Evolutionary conservation across 306 rosid species (phyloP), one percentile per base, ranked within the genome.

Genomic region (Trichosanthes truncata): DNA sequence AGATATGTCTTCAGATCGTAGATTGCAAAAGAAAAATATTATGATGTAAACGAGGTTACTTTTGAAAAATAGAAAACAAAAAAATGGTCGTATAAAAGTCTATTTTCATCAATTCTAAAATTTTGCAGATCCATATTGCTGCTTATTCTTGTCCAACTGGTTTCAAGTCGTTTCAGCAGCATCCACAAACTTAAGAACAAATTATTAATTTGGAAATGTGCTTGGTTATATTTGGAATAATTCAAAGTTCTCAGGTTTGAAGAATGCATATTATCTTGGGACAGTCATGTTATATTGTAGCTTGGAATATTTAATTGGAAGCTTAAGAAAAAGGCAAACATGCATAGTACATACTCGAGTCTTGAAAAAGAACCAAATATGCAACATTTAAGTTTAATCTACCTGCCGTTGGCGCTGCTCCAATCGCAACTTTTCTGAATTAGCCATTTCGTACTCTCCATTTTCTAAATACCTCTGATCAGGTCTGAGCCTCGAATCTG

Each of bases 401-500:
- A 96, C 99, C 97, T 93, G 99, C 21, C 99, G 99, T 82, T 96
- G 99, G 76, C 96, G 89, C 88, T 96, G 98, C 87, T 96, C 99
- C 73, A 96, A 85, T 63, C 99, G 89, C 85, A 93, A 81, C 86
- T 96, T 96, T 79, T 96, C 99, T 9, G 88, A 82, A 83, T 96
- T 96, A 69, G 98, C 99, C 99, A 93, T 93, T 85, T 96, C 99
- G 76, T 90, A 96, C 86, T 91, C 97, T 81, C 99, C 99, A 79
- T 93, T 96, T 87, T 96, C 99, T 83, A 96, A 82, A 88, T 89
- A 91, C 84, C 99, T 87, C 80, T 96, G 99, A 86, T 96, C 99
- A 21, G 99, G 99, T 83, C 99, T 91, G 46, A 96, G 84, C 88
- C 99, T 96, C 80, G 99, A 96, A 88, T 96, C 99, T 76, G 99